Percentiles rank a stretch among this genome's conserved stretches.
These are phyloP conservation scores for Alternaria sp. DNA, from an alignment of 2,329 filamentous ascomycete species.

Conservation along the genomic window DNA sequence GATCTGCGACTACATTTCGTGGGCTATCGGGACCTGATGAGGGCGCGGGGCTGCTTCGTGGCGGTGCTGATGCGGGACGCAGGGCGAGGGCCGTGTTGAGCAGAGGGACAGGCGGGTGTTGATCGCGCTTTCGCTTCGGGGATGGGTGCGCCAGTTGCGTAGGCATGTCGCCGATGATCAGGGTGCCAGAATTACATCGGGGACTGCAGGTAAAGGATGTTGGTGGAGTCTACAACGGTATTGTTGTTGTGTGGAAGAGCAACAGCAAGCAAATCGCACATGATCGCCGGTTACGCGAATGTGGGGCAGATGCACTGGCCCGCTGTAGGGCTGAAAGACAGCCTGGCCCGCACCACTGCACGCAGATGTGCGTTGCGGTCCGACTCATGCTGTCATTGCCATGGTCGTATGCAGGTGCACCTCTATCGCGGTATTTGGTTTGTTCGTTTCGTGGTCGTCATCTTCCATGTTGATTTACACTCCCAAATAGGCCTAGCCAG, in stretches of 20 bases:
- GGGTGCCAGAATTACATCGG: constrained; percentile 34
- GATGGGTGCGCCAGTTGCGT: constrained; percentile 44
- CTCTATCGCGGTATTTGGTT: not conserved
- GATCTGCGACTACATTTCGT: constrained; percentile 45
- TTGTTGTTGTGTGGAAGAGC: constrained; percentile 6
- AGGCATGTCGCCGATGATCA: constrained; percentile 37
- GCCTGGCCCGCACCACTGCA: constrained; percentile 5
- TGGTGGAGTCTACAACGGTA: not conserved
- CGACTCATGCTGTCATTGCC: not conserved
- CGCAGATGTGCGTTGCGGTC: constrained; percentile 19
- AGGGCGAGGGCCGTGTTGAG: constrained; percentile 44
- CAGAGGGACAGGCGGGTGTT: constrained; percentile 34
- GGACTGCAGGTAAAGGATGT: constrained; percentile 18
- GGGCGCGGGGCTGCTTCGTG: constrained; percentile 30
- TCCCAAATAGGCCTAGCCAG: constrained; percentile 1
- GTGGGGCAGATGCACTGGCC: constrained; percentile 26
- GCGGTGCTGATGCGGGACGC: constrained; percentile 34
- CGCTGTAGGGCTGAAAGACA: constrained; percentile 27
- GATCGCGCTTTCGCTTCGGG: constrained; percentile 49
- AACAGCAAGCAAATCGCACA: constrained; percentile 12
- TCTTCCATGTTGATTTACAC: not conserved
- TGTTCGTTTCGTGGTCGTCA: not conserved
- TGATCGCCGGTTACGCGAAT: constrained; percentile 24
- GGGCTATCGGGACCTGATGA: constrained; percentile 39
- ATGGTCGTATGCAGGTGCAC: not conserved